Evolutionary conservation across 768 basidiomycete species (phyloP).

Genomic region (Clitopilus hobsonii): DNA sequence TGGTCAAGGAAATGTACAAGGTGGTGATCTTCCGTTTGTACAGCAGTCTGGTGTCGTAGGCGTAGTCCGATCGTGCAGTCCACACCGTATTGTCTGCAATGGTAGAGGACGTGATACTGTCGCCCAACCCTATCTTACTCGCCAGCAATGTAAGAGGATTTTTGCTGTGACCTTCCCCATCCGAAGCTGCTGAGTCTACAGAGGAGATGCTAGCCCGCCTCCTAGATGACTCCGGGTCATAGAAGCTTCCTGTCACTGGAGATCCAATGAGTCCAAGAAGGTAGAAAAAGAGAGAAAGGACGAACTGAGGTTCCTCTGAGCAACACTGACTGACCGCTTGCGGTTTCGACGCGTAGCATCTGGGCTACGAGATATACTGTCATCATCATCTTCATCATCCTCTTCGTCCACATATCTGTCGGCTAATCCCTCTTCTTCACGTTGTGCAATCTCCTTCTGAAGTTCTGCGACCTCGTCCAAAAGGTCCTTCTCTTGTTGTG

Average conservation of each 20-base stretch:
- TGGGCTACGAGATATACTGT: slow-evolving; percentile 34
- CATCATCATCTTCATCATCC: slow-evolving; percentile 55
- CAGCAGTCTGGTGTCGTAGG: slow-evolving; percentile 75
- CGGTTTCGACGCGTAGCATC: slow-evolving; percentile 29
- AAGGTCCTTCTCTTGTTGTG: slow-evolving; percentile 69
- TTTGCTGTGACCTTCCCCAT: background rate
- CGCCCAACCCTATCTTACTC: slow-evolving; percentile 46
- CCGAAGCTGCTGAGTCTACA: background rate
- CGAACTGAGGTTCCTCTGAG: slow-evolving; percentile 3
- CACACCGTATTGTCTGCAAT: slow-evolving; percentile 52
- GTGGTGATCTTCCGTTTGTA: slow-evolving; percentile 88
- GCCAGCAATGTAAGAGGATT: slow-evolving; percentile 33
- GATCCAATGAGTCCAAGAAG: background rate
- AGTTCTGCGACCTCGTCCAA: slow-evolving; percentile 53
- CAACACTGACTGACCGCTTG: slow-evolving; percentile 10
- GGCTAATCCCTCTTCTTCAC: slow-evolving; percentile 56
- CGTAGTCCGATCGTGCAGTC: slow-evolving; percentile 76
- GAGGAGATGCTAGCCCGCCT: background rate
- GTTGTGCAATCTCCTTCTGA: slow-evolving; percentile 49
- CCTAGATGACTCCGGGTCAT: background rate
- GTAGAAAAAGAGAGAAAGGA: background rate
- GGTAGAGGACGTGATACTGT: slow-evolving; percentile 42
- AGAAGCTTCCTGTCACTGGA: background rate
- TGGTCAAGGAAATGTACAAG: slow-evolving; percentile 72
- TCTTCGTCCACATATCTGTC: slow-evolving; percentile 53